phyloP scores from a whole-genome alignment of 2,329 filamentous ascomycete genomes.

The Aspergillus puulaauensis region DNA sequence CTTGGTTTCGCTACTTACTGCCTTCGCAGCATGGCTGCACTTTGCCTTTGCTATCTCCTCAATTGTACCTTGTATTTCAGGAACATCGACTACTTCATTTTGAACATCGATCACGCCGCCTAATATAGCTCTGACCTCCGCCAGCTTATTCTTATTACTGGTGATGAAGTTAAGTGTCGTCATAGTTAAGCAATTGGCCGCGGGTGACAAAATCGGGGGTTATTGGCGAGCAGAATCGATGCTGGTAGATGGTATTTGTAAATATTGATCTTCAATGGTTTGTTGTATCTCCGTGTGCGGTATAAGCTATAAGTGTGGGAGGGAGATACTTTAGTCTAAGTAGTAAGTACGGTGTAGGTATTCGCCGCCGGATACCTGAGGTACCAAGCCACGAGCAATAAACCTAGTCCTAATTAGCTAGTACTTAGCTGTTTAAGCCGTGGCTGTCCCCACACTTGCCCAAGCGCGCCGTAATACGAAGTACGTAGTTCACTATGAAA shows the following conservation, averaged over 20 bases:
- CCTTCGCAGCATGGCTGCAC: slow-evolving; percentile 75
- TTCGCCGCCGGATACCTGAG: too few relatives aligned
- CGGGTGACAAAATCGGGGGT: background rate
- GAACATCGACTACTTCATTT: slow-evolving; percentile 74
- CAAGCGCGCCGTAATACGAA: background rate
- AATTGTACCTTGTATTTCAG: slow-evolving; percentile 87
- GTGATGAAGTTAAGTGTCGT: slow-evolving; percentile 85
- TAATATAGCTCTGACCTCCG: slow-evolving; percentile 85
- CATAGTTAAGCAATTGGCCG: slow-evolving; percentile 30
- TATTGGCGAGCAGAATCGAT: background rate
- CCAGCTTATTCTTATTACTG: slow-evolving; percentile 90
- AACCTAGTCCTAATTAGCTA: too few relatives aligned
- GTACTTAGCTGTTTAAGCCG: background rate
- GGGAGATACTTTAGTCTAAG: too few relatives aligned
- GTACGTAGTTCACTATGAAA: background rate
- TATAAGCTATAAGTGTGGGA: background rate
- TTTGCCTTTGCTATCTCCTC: slow-evolving; percentile 91
- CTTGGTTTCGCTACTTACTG: slow-evolving; percentile 51
- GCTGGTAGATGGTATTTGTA: background rate
- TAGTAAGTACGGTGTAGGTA: too few relatives aligned
- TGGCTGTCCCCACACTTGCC: background rate
- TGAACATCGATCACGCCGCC: slow-evolving; percentile 69
- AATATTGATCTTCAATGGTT: background rate
- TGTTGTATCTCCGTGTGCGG: background rate
- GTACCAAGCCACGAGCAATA: too few relatives aligned